Base-by-base conservation (phyloP, 139 green algal species). In the Deuterostichococcus epilithicus region DNA sequence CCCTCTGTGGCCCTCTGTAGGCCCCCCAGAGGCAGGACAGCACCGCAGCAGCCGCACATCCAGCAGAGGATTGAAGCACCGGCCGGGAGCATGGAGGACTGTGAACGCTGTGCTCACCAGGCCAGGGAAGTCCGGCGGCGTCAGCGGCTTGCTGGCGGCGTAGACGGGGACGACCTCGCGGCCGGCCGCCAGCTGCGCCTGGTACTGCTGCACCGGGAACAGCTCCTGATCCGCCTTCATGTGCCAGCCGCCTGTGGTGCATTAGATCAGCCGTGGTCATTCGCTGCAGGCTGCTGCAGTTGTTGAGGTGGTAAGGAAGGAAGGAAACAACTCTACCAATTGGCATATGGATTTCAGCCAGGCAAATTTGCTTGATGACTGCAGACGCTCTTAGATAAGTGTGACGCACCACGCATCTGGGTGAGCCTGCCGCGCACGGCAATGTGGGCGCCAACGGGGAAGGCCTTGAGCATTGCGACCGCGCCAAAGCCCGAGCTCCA, bases 141-240 rank as follows among this genome's bases (percentile, higher is more conserved):
- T 74, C 18, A 81, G 58, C 38, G 37, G 28, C 2, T 30, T 32
- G 44, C 74, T 70, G 38, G 77, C 76, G 52, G 45, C 35, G 74
- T 81, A 84, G 25, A 66, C 52, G 8, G 73, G 38, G 18, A 83
- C 42, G 3, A 72, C n/a, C 45, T 23, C 77, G 44, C 33, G 15
- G 1, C 77, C 47, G 38, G 13, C 47, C 44, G 45, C 32, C 22
- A 70, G 32, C 32, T 38, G 65, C 65, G 65, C 32, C 26, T 22
- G 3, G 65, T 38, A 38, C 22, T 37, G 26, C 8, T 37, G 13
- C 65, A 38, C 5, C 22, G 22, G 5, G 28, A 70, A n/a, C 52
- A 63, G 52, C 18, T 63, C 52, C 26, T 28, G 20, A 28, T 32
- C 68, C 33, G 39, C 10, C 68, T 58, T 39, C 68, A 73, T 8